Evolutionary conservation across 768 basidiomycete species (phyloP), one percentile per base, ranked within the genome.

Genomic region (Hygrocybe punicea): DNA sequence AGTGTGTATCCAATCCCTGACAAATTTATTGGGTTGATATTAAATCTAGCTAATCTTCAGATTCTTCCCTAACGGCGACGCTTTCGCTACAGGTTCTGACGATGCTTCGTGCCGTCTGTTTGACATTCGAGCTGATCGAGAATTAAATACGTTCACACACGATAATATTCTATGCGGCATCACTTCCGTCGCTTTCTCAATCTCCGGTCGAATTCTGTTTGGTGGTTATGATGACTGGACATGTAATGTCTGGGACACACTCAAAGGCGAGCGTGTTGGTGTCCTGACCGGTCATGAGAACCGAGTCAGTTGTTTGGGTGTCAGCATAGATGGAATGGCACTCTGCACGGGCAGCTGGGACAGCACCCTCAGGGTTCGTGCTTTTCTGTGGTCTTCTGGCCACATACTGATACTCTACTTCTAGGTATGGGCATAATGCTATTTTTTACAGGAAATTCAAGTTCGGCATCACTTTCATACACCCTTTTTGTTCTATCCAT

Each of bases 141-240:
- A 99, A 74, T 75, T 99, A 63, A 99, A 98, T 70, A 82, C 91
- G 16, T 99, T 95, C 76, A 95, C 92, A 2, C 95, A 98, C 71
- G 96, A 98, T 76, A 98, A 98, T 73, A 98, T 99, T 65, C 83
- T 98, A 14, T 98, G 96, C 67, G 96, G 97, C 61, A 97, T 99
- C 73, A 99, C 96, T 13, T 98, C 95, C 4, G 97, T 99, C 63
- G 96, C 94, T 13, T 99, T 99, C 79, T 98, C 96, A 4, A 91
- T 93, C 63, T 98, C 95, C 24, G 96, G 96, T 36, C 90, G 96
- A 58, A 92, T 99, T 65, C 81, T 99, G 37, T 99, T 99, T 63
- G 96, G 97, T 62, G 96, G 96, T 40, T 99, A 99, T 70, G 96
- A 99, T 73, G 96, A 99, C 70, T 98, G 97, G 91, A 98, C 97